Percentiles rank a stretch among this genome's conserved stretches.
Conservation (phyloP, 1,284 basidiomycete genomes). For the Apiotrichum mycotoxinovorans region DNA sequence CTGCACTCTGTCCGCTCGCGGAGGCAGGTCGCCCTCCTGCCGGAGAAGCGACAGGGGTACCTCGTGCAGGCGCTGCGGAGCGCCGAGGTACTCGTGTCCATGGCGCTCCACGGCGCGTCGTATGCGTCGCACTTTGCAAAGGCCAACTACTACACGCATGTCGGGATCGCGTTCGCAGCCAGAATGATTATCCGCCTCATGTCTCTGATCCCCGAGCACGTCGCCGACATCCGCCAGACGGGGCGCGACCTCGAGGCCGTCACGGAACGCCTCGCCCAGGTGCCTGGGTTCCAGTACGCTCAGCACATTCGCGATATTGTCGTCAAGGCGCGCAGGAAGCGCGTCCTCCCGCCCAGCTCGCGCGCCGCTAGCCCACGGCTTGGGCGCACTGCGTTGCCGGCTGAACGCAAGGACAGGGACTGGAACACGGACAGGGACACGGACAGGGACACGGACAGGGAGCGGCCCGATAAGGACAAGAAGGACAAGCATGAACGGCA, state of each 20-base stretch:
- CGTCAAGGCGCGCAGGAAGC: slow-evolving; percentile 29
- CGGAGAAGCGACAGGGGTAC: slow-evolving; percentile 21
- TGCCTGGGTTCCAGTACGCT: slow-evolving; percentile 43
- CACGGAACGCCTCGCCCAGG: slow-evolving; percentile 30
- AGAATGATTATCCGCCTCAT: slow-evolving; percentile 41
- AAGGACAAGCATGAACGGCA: too few relatives aligned
- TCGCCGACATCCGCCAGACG: slow-evolving; percentile 32
- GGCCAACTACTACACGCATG: slow-evolving; percentile 28
- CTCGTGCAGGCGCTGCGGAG: slow-evolving; percentile 27
- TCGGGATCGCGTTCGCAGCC: slow-evolving; percentile 40
- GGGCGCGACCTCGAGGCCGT: slow-evolving; percentile 42
- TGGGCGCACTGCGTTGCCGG: background rate
- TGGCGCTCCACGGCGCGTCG: slow-evolving; percentile 26
- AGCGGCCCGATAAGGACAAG: too few relatives aligned
- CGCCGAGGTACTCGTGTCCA: slow-evolving; percentile 30
- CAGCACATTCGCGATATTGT: slow-evolving; percentile 36
- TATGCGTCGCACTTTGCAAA: slow-evolving; percentile 28
- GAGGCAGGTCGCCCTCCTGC: slow-evolving; percentile 27
- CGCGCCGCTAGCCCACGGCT: slow-evolving; percentile 10
- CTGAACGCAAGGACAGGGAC: background rate
- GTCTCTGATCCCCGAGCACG: slow-evolving; percentile 35
- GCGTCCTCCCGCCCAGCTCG: slow-evolving; percentile 33
- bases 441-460: background rate
- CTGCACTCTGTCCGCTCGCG: slow-evolving; percentile 30
- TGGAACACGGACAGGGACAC: background rate